Evolutionary conservation across 2,329 filamentous ascomycete species (phyloP).

Genomic region (Ampelomyces quisqualis): DNA sequence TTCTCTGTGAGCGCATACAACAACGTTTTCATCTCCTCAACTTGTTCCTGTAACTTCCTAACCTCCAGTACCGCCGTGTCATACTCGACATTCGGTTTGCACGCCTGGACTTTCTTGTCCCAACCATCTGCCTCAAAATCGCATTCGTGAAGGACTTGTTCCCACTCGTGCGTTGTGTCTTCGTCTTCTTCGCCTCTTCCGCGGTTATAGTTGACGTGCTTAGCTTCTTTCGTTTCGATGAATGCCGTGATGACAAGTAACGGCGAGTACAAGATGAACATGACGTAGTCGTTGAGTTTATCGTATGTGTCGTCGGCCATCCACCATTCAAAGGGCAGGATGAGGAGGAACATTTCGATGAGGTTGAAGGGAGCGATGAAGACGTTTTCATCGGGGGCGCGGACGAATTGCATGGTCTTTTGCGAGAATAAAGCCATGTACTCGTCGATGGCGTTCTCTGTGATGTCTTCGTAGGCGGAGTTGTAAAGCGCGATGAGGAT

Average conservation of each 20-base stretch:
- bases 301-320: slow-evolving; percentile 73
- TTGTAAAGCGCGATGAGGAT: slow-evolving; percentile 98
- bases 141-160: slow-evolving; percentile 70
- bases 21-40: slow-evolving; percentile 49
- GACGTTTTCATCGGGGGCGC: slow-evolving; percentile 96
- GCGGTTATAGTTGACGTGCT: slow-evolving; percentile 70
- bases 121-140: slow-evolving; percentile 85
- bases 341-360: slow-evolving; percentile 78
- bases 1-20: slow-evolving; percentile 30
- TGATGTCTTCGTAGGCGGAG: slow-evolving; percentile 92
- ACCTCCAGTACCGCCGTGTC: slow-evolving; percentile 73
- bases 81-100: slow-evolving; percentile 77
- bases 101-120: slow-evolving; percentile 74
- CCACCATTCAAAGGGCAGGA: slow-evolving; percentile 94
- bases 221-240: slow-evolving; percentile 50
- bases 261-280: slow-evolving; percentile 82
- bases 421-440: slow-evolving; percentile 91
- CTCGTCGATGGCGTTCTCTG: slow-evolving; percentile 88
- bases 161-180: slow-evolving; percentile 88
- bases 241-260: slow-evolving; percentile 76
- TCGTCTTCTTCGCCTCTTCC: slow-evolving; percentile 84
- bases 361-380: slow-evolving; percentile 96
- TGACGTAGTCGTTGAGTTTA: slow-evolving; percentile 81
- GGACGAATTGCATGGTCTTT: slow-evolving; percentile 95
- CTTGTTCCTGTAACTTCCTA: slow-evolving; percentile 47